These are phyloP conservation scores for Beverwykella pulmonaria DNA, from an alignment of 495 filamentous ascomycete species.

Conservation along the genomic window DNA sequence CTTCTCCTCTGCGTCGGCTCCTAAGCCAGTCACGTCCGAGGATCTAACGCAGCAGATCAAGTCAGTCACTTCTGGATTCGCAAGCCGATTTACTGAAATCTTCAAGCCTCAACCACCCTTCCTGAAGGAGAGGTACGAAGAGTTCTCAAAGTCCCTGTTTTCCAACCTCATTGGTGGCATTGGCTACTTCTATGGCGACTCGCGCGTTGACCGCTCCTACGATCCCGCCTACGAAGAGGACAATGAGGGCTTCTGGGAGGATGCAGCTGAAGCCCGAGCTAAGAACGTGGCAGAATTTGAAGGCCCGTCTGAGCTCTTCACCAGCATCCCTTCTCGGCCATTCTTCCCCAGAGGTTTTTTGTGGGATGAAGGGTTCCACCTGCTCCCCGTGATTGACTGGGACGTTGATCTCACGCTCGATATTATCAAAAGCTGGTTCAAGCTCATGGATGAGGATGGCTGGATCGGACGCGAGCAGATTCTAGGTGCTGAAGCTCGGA, in stretches of 20 bases:
- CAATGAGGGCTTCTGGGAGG: slow-evolving; percentile 96
- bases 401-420: slow-evolving; percentile 88
- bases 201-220: slow-evolving; percentile 85
- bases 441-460: slow-evolving; percentile 92
- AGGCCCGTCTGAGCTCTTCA: slow-evolving; percentile 87
- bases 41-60: slow-evolving; percentile 71
- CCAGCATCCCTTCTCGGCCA: slow-evolving; percentile 86
- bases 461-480: slow-evolving; percentile 99
- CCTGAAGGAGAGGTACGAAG: slow-evolving; percentile 66
- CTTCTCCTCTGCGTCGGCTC: slow-evolving; percentile 78
- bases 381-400: slow-evolving; percentile 90
- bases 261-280: slow-evolving; percentile 73
- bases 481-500: slow-evolving; percentile 87
- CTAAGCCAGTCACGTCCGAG: slow-evolving; percentile 61
- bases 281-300: slow-evolving; percentile 68
- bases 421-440: slow-evolving; percentile 94
- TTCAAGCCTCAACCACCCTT: slow-evolving; percentile 80
- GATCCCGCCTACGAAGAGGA: slow-evolving; percentile 93
- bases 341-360: slow-evolving; percentile 97
- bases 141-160: slow-evolving; percentile 86
- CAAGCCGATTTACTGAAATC: slow-evolving; percentile 70
- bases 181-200: slow-evolving; percentile 89
- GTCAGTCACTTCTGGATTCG: slow-evolving; percentile 66
- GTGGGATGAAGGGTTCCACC: slow-evolving; percentile 98
- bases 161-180: slow-evolving; percentile 94